Base-by-base conservation (phyloP, 441 rosid species). In the Sinapis alba region DNA sequence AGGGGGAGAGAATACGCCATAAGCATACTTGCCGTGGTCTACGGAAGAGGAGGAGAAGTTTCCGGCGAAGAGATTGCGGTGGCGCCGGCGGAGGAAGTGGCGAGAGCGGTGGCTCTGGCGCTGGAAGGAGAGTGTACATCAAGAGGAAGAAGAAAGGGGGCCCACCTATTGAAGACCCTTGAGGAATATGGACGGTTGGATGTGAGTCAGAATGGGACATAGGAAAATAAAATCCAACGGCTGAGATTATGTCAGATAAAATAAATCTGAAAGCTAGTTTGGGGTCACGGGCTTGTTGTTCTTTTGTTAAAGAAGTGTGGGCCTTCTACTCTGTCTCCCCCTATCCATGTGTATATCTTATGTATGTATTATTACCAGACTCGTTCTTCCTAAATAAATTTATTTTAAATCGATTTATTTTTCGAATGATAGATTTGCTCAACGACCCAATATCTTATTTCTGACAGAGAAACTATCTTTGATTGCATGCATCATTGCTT, bases 51-150 rank as follows among this genome's bases (percentile, higher is more conserved):
- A 2, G 64, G 26, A 4, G 80, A 5, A 0, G 76, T 1, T 13
- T 0, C 62, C 28, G 68, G 78, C 2, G 89, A 80, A 45, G 80
- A 81, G 15, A 75, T 69, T 4, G n/a, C 70, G 60, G 85, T 85
- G 69, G 98, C 96, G 53, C 96, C 94, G 16, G 89, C 94, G 63
- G 90, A 91, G 72, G 98, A 86, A 80, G 96, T 94, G 82, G 96
- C 94, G 32, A 81, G 94, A 30, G 98, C 97, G 57, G 96, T 94
- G 69, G 84, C 72, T 26, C 65, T 94, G 77, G 96, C 97, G n/a
- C 71, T 94, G 5, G 90, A 86, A 67, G 96, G 88, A 36, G 94
- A 89, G 65, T 91, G 96, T 54, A 94, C 94, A 0, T 84, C 81
- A 9, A 83, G 94, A 66, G 97, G 90, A 7, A 85, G 80, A 83